phyloP scores from a whole-genome alignment of 2,329 filamentous ascomycete genomes.

The Ascochyta clinopodiicola region DNA sequence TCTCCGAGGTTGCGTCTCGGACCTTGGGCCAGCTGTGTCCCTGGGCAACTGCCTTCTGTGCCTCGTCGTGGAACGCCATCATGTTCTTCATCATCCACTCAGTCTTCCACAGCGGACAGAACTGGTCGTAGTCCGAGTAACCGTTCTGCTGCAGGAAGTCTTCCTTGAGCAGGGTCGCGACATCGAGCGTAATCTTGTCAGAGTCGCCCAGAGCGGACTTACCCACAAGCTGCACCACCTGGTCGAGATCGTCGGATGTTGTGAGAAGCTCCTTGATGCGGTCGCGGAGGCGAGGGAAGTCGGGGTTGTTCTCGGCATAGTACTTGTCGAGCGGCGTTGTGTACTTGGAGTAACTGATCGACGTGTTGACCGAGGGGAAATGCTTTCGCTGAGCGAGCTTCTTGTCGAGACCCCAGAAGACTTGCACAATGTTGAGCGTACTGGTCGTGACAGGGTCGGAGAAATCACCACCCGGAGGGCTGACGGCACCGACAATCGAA shows the following conservation, averaged over 20 bases:
- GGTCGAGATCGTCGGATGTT: slow-evolving; percentile 95
- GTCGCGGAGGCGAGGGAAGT: slow-evolving; percentile 91
- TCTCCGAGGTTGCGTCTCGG: slow-evolving; percentile 84
- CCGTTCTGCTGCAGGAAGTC: slow-evolving; percentile 99
- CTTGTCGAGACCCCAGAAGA: slow-evolving; percentile 99
- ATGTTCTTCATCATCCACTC: slow-evolving; percentile 99
- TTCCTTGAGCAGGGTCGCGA: slow-evolving; percentile 91
- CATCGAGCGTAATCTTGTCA: slow-evolving; percentile 97
- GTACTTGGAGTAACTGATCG: slow-evolving; percentile 96
- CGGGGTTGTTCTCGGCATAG: slow-evolving; percentile 92
- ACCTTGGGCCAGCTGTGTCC: slow-evolving; percentile 93
- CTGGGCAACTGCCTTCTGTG: slow-evolving; percentile 91
- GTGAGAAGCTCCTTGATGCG: slow-evolving; percentile 92
- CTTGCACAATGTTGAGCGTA: slow-evolving; percentile 96
- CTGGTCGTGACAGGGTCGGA: slow-evolving; percentile 95
- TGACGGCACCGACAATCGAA: slow-evolving; percentile 97
- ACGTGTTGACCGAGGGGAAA: slow-evolving; percentile 98
- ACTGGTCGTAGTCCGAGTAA: slow-evolving; percentile 98
- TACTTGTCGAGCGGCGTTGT: slow-evolving; percentile 85
- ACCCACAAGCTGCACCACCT: slow-evolving; percentile 97
- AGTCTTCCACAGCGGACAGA: slow-evolving; percentile 99
- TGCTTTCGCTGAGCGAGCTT: slow-evolving; percentile 99
- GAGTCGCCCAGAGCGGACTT: slow-evolving; percentile 95
- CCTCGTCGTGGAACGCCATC: slow-evolving; percentile 97
- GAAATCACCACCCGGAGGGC: slow-evolving; percentile 97